Percentiles rank a stretch among this genome's conserved stretches.
phyloP scores from a whole-genome alignment of 495 filamentous ascomycete species.

The Aspergillus ostianus region DNA sequence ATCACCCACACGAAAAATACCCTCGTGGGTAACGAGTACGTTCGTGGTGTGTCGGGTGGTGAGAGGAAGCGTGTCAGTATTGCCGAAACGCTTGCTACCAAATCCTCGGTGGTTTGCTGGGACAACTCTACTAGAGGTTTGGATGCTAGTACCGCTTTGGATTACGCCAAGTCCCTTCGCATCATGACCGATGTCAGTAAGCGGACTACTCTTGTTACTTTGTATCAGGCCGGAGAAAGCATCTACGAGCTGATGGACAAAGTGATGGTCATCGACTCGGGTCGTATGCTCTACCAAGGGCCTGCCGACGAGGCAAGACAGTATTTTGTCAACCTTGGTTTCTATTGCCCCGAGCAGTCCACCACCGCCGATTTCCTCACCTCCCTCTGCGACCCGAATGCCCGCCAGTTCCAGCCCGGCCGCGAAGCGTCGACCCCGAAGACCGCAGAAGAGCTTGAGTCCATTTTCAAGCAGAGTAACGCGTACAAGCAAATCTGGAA shows the following conservation, averaged over 20 bases:
- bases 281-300: conserved; percentile 64
- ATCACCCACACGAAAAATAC: conserved; percentile 82
- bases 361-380: conserved; percentile 78
- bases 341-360: conserved; percentile 62
- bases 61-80: conserved; percentile 72
- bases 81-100: conserved; percentile 65
- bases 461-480: conserved; percentile 53
- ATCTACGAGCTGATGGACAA: conserved; percentile 84
- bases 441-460: conserved; percentile 62
- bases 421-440: conserved; percentile 61
- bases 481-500: conserved; percentile 52
- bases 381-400: conserved; percentile 71
- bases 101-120: conserved; percentile 63
- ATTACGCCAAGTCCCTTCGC: conserved; percentile 73
- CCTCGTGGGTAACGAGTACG: conserved; percentile 78
- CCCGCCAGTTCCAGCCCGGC: conserved; percentile 62
- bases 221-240: conserved; percentile 81
- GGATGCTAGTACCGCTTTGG: conserved; percentile 75
- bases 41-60: conserved; percentile 71
- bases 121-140: conserved; percentile 81
- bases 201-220: conserved; percentile 76
- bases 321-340: conserved; percentile 70
- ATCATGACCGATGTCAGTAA: conserved; percentile 83
- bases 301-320: conserved; percentile 60
- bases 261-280: conserved; percentile 65